phyloP scores from a whole-genome alignment of 75 land plant genomes.

The Pinus tabuliformis region DNA sequence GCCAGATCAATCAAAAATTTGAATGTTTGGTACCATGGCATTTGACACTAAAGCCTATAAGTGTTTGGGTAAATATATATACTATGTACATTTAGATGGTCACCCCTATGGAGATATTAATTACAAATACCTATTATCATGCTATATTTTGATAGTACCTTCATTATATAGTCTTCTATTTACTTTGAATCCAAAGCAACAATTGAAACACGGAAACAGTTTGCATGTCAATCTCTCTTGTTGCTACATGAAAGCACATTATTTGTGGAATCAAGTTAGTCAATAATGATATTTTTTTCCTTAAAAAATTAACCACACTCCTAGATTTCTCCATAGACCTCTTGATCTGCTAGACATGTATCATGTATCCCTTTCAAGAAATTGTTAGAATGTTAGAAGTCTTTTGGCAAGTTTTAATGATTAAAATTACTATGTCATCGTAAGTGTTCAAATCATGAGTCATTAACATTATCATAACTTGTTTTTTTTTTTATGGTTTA shows the following conservation, averaged over 20 bases:
- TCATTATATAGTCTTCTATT: background rate
- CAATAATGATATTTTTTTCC: background rate
- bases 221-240: background rate
- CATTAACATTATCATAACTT: background rate
- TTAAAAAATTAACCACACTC: background rate
- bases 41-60: background rate
- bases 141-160: background rate
- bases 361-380: background rate
- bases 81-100: background rate
- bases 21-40: background rate
- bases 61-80: background rate
- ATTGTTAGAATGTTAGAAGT: background rate
- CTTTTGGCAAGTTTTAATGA: background rate
- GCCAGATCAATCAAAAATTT: background rate
- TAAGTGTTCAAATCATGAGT: background rate
- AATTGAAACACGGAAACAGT: background rate
- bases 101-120: background rate
- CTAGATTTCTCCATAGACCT: background rate
- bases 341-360: background rate
- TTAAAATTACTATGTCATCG: background rate
- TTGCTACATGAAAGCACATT: background rate
- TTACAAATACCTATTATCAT: background rate
- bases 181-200: slow-evolving; percentile 1
- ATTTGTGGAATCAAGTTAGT: background rate
- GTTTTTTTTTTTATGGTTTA: background rate